Evolutionary conservation across 257 asterid species (phyloP), one percentile per base, ranked within the genome.

Genomic region (Gentiana straminea): DNA sequence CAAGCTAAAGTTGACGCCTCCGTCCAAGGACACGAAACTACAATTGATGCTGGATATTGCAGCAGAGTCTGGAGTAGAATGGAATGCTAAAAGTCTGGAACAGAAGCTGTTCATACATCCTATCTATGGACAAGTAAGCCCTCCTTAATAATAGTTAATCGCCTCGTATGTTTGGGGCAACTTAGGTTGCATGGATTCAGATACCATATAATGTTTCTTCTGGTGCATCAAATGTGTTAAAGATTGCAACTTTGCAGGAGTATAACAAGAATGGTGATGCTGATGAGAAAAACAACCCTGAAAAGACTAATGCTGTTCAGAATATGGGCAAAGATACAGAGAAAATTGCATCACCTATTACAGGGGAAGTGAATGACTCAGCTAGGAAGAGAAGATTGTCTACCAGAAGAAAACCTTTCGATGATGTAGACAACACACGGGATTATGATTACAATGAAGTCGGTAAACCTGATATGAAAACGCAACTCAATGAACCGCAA

Each of bases 11-110:
- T 46, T 70, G 0, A 49, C 63, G 2, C 75, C 54, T 58, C 89
- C 86, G 8, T 65, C 82, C 3, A 82, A 75, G 54, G 95, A 83
- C 11, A 33, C 15, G 80, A 91, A 79, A 76, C 64, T 91, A 68
- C 84, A 75, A 75, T 46, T 87, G 66, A 64, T 91, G 81, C 82
- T 75, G 67, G 84, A 73, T 5, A 75, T 91, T 65, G 89, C 98
- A 48, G 64, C 61, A 24, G 96, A 84, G 70, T 68, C 68, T 8
- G 82, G 80, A 56, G 44, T 87, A 4, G 75, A 79, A 4, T 87
- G 94, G 96, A 65, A 72, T 51, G 65, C 86, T n/a, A 78, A 83
- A 71, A 73, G 79, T 67, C 70, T 85, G 63, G 92, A 79, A 75
- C 81, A 78, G 61, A 72, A 82, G 72, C 77, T 79, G 13, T 78